A percentile compares a stretch with the other conserved stretches of the same genome.
These are phyloP conservation scores for Fusarium sp. DNA, from an alignment of 2,329 filamentous ascomycete species.

Conservation along the genomic window DNA sequence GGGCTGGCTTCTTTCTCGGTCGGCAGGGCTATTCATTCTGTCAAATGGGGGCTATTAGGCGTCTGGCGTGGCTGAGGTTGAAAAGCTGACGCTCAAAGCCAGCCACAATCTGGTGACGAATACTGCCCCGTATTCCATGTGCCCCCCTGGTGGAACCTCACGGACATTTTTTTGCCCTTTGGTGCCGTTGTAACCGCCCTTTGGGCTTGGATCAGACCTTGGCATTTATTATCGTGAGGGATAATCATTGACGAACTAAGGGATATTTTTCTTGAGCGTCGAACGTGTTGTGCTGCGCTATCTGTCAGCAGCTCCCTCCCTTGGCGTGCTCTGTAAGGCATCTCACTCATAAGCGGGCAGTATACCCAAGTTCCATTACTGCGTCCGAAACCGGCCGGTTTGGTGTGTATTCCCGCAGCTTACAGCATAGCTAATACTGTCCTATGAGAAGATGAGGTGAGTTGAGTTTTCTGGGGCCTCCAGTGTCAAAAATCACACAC, in stretches of 20 bases:
- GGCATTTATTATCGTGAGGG: background rate
- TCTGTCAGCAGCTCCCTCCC: background rate
- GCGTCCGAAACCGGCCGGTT: background rate
- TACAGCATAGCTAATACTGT: background rate
- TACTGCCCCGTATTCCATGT: conserved; percentile 24
- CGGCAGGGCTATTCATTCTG: background rate
- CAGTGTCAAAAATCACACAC: background rate
- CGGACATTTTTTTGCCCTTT: background rate
- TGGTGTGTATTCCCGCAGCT: background rate
- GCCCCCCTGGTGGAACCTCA: conserved; percentile 13
- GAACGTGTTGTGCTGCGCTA: background rate
- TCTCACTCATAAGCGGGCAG: background rate
- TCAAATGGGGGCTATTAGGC: background rate
- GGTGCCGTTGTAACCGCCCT: conserved; percentile 6
- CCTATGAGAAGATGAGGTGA: background rate
- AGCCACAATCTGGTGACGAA: conserved; percentile 38
- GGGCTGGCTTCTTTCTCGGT: background rate
- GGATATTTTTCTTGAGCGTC: background rate
- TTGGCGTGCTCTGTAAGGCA: background rate
- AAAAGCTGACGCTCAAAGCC: conserved; percentile 13
- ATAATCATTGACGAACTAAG: background rate
- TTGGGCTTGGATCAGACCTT: background rate
- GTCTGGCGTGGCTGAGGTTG: conserved; percentile 18
- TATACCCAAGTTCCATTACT: background rate
- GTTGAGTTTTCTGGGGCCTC: background rate